phyloP scores from a whole-genome alignment of 768 basidiomycete species.

The Glaciozyma martinii region DNA sequence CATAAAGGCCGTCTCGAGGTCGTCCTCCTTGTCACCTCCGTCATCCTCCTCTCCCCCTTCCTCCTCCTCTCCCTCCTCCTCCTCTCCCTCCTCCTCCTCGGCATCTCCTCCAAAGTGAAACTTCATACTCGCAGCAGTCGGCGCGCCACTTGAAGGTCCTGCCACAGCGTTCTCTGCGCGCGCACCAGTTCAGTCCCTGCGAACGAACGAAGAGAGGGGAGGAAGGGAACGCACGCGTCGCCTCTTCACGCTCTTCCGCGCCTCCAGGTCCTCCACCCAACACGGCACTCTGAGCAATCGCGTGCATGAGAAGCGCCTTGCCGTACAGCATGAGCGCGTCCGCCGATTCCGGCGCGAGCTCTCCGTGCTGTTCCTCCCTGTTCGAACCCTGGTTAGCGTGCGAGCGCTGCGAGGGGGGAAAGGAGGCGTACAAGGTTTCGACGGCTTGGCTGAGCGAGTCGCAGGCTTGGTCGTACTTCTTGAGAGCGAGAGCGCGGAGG shows the following conservation, averaged over 20 bases:
- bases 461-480: conserved; percentile 74
- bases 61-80: conserved; percentile 52
- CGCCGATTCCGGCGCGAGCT: conserved; percentile 72
- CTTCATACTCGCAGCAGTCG: conserved; percentile 49
- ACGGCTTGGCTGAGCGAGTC: conserved; percentile 76
- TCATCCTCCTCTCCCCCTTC: conserved; percentile 53
- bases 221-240: conserved; percentile 21
- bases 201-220: background rate
- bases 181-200: no score
- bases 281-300: conserved; percentile 75
- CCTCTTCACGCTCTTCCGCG: conserved; percentile 40
- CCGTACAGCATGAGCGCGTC: conserved; percentile 87
- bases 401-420: background rate
- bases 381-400: background rate
- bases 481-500: conserved; percentile 52
- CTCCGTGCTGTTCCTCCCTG: conserved; percentile 66
- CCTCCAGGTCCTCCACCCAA: conserved; percentile 69
- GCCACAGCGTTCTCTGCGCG: conserved; percentile 9
- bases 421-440: conserved; percentile 63
- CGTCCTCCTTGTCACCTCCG: conserved; percentile 64
- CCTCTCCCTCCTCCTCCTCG: conserved; percentile 46
- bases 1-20: conserved; percentile 97
- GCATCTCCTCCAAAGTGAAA: conserved; percentile 74
- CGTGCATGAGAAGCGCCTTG: conserved; percentile 85
- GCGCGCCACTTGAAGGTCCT: conserved; percentile 17